phyloP scores from a whole-genome alignment of 2,329 filamentous ascomycete species.

The Dothistroma septosporum region DNA sequence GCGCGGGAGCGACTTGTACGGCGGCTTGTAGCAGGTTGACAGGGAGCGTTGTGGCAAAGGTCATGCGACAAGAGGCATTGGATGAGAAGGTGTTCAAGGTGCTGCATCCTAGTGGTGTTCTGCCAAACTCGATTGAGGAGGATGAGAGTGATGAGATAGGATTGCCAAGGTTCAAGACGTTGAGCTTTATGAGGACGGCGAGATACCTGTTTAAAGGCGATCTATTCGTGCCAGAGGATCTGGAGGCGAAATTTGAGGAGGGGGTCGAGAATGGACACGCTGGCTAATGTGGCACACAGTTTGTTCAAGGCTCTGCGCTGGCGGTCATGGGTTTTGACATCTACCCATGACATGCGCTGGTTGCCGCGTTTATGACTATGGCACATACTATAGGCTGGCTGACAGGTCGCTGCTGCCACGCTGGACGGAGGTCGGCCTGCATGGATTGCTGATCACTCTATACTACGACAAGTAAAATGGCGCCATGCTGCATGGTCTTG shows the following conservation, averaged over 20 bases:
- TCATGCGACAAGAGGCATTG: conserved; percentile 8
- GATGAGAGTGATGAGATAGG: conserved; percentile 1
- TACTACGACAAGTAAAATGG: background rate
- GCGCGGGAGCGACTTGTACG: conserved; percentile 19
- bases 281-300: too few relatives aligned
- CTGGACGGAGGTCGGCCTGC: too few relatives aligned
- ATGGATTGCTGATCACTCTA: background rate
- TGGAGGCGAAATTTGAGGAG: conserved; percentile 1
- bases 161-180: conserved; percentile 13
- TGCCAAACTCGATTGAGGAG: conserved; percentile 16
- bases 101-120: conserved; percentile 14
- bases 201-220: conserved; percentile 16
- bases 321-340: background rate
- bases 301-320: background rate
- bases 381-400: too few relatives aligned
- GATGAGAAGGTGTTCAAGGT: conserved; percentile 14
- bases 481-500: background rate
- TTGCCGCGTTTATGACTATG: too few relatives aligned
- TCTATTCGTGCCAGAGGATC: conserved; percentile 14
- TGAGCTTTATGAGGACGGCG: conserved; percentile 15
- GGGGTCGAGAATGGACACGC: background rate
- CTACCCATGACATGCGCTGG: background rate
- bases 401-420: too few relatives aligned
- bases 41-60: conserved; percentile 13
- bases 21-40: conserved; percentile 15